Evolutionary conservation across 768 basidiomycete species (phyloP), one percentile per base, ranked within the genome.

Genomic region (Pulveroboletus ravenelii): DNA sequence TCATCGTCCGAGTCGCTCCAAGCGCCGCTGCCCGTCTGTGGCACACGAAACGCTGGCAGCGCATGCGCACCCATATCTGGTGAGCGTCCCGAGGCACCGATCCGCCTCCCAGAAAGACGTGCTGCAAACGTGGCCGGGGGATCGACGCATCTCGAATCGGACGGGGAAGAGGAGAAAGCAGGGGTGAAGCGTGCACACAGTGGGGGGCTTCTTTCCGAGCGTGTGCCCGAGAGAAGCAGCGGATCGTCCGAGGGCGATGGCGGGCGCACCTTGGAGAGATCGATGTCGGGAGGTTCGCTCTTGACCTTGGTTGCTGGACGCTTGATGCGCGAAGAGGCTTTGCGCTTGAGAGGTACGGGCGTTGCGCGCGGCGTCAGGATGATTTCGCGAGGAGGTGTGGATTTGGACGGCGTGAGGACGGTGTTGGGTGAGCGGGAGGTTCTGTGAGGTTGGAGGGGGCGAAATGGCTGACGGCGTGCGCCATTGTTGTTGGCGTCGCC

Each of bases 211-310:
- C 50, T 23, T 39, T 68, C 61, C n/a, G 70, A 59, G 10, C 72
- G 70, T 3, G 75, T 47, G 3, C 59, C 80, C 40, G 74, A 76
- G 27, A 90, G 72, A 2, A 90, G 69, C 0, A 90, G 64, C 0
- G 88, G 88, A 58, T 90, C 88, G 34, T 90, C 88, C 1, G 79
- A 79, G 3, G 88, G 88, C 47, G 85, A 87, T 0, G 85, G 73
- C 1, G 88, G 89, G 8, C 84, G 81, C 58, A 81, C 82, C 13
- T 62, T 72, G 42, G 63, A 74, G 27, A 85, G 66, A 58, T 87
- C 79, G 54, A 87, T 71, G 15, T 79, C 78, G 0, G 86, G 86
- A 5, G 78, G 75, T 58, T 89, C 87, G 50, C 71, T 78, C 74
- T 89, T 90, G 51, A 81, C 59, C 12, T 56, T 56, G 23, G 45